Conservation (phyloP, 148 eudicot species). For the Rhododendron griersonianum region DNA sequence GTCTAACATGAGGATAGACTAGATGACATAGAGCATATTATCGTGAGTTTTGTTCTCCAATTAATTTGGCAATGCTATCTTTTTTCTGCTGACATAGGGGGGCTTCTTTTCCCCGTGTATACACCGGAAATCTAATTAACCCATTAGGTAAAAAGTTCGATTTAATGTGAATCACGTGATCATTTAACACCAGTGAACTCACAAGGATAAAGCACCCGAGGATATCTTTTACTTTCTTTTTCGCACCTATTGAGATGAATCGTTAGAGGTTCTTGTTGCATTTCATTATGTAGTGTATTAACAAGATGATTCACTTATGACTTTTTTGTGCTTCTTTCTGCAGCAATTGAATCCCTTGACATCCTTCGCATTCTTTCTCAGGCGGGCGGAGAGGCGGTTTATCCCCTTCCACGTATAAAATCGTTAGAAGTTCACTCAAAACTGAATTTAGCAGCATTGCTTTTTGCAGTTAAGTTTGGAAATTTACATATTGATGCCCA, state of each 20-base stretch:
- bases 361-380: conserved; percentile 93
- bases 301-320: conserved; percentile 7
- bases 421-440: conserved; percentile 83
- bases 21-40: neutral
- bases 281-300: neutral
- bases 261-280: neutral
- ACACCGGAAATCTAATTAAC: neutral
- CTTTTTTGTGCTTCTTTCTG: conserved; percentile 12
- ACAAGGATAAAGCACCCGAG: neutral
- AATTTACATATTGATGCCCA: neutral
- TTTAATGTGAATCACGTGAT: neutral
- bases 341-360: conserved; percentile 87
- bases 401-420: conserved; percentile 88
- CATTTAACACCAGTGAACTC: neutral
- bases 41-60: neutral
- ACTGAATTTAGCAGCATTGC: conserved; percentile 74
- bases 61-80: neutral
- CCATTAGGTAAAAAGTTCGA: neutral
- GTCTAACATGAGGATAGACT: neutral
- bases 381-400: conserved; percentile 95
- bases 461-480: conserved; percentile 78
- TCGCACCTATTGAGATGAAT: neutral
- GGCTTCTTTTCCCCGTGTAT: neutral
- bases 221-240: neutral
- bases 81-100: neutral